Evolutionary conservation across 192 early-diverging fungal species (phyloP), one percentile per base, ranked within the genome.

Genomic region (Umbelopsis vinacea): DNA sequence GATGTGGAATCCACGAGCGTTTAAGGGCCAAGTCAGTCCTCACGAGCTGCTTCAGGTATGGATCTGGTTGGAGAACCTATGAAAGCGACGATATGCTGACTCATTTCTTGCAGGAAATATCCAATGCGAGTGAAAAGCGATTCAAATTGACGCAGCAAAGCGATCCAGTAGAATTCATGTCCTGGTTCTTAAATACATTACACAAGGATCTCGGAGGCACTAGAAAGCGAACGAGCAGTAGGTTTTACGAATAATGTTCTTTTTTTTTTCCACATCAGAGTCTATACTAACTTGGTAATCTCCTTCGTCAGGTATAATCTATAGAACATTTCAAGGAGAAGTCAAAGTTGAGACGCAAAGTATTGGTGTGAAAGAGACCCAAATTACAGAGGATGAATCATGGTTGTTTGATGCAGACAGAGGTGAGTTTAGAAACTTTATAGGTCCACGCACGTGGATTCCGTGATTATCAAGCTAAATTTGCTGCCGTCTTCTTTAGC

Each of bases 11-110:
- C 86, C 93, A 54, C 81, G 86, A 33, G 94, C 93, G 14, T 97
- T 97, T 74, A 97, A 97, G 67, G 92, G 92, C 0, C 97, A 99
- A 83, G 92, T 97, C 46, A 93, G 92, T 76, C 97, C 96, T 6
- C 97, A 99, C 77, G 97, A 99, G 74, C 77, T 98, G 2, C 77
- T 97, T 4, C 97, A 99, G 78, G 91, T 89, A 37, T 14, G 53
- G 12, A 24, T 54, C 53, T 54, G 6, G 6, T 11, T 43, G 40
- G 40, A 73, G 67, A 50, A 60, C 29, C 5, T 69, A 50, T 45
- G 67, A 14, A 52, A 46, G 40, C 48, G 26, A n/a, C 19, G 1
- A 23, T 24, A 57, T 52, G 11, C 22, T 52, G n/a, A 26, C 40
- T 43, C 40, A 12, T 0, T 43, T 26, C 1, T 35, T 57, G 0